Evolutionary conservation across 140 eudicot genomes (phyloP), one percentile per base, ranked within the genome.

Genomic region (Cichorium intybus): DNA sequence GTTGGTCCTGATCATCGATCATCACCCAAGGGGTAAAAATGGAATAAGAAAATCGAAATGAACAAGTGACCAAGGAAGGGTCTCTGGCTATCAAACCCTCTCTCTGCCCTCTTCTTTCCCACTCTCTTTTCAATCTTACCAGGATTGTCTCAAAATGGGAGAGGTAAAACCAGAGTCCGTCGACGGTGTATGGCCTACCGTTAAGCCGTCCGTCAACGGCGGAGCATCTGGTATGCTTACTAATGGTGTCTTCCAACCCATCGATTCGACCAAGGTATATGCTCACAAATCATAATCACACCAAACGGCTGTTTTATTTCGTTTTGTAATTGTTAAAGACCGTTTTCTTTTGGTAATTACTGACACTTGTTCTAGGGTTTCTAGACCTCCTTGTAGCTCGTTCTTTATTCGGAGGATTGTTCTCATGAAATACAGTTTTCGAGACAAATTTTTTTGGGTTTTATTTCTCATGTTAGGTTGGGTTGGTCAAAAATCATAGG

Each of bases 151-250:
- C 10, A 15, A 52, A 53, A 84, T 82, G 97, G 96, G 78, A 51
- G 88, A 73, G 28, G 87, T 81, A 83, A 83, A 82, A 79, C 73
- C 84, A 4, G 79, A 76, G 65, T 47, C 81, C 2, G 35, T 46
- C 14, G 87, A 78, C 4, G 85, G 83, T 15, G 87, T 87, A 29
- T 91, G 96, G 96, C 82, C 82, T 7, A 80, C 91, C 3, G 46
- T 80, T 11, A 87, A 87, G 75, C 95, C 96, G 8, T 87, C 85
- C 29, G 87, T 82, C n/a, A 91, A 91, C 70, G 97, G 97, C 35
- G 97, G 96, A 29, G 77, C 82, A 6, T 85, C 96, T 48, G 96
- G 96, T 50, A 87, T 87, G 96, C 86, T 84, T 33, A 87, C 97
- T 52, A 87, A 90, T 31, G 82, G 84, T 61, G 89, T 87, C 56